Conservation (phyloP, 1,284 basidiomycete species). For the Laetiporus sulphureus region DNA sequence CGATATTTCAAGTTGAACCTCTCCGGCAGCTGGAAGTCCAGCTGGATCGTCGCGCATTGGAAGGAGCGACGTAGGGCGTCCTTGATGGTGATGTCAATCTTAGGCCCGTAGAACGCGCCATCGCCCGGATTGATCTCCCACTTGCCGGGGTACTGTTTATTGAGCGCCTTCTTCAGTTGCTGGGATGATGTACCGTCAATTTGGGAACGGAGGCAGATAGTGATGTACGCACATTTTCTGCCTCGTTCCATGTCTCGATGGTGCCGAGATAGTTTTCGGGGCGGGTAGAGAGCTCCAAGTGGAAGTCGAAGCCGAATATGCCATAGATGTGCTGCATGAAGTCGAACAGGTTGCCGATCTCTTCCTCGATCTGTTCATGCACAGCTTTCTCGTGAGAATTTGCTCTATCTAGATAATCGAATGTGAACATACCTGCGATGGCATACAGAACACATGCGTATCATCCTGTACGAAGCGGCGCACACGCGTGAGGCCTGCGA, state of each 20-base stretch:
- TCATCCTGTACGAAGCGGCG: slow-evolving; percentile 97
- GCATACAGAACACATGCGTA: slow-evolving; percentile 95
- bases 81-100: slow-evolving; percentile 96
- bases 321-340: slow-evolving; percentile 95
- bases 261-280: slow-evolving; percentile 94
- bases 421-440: slow-evolving; percentile 57
- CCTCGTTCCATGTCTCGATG: slow-evolving; percentile 85
- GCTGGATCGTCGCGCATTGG: slow-evolving; percentile 98
- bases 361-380: slow-evolving; percentile 67
- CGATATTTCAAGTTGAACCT: slow-evolving; percentile 95
- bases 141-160: slow-evolving; percentile 82
- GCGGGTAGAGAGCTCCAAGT: slow-evolving; percentile 91
- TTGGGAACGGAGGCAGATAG: neutral
- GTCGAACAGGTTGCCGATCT: slow-evolving; percentile 86
- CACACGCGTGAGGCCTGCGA: slow-evolving; percentile 92
- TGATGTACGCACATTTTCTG: slow-evolving; percentile 75
- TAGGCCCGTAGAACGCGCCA: slow-evolving; percentile 95
- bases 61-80: slow-evolving; percentile 91
- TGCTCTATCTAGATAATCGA: neutral
- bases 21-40: slow-evolving; percentile 99
- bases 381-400: slow-evolving; percentile 1
- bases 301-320: slow-evolving; percentile 97
- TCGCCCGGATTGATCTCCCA: slow-evolving; percentile 97
- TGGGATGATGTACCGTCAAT: slow-evolving; percentile 23
- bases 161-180: slow-evolving; percentile 84